Percentiles rank a stretch among this genome's conserved stretches.
Conservation (phyloP, 1,284 basidiomycete genomes). For the Malassezia obtusa region DNA sequence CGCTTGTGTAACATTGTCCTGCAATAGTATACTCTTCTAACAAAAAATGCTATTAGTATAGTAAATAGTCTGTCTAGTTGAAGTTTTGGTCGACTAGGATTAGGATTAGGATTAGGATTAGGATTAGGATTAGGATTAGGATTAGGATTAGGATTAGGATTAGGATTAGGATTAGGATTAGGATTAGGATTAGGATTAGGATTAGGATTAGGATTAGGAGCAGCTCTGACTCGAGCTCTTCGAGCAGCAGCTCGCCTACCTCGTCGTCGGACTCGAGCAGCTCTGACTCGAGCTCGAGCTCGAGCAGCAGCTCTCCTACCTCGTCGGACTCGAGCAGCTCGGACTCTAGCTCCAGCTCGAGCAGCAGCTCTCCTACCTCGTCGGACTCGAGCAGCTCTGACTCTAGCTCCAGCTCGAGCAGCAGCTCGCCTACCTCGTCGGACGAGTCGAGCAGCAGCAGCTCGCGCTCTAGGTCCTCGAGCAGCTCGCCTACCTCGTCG, state of each 20-base stretch:
- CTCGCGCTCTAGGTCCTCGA: too few relatives aligned
- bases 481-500: not conserved
- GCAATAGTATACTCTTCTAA: too few relatives aligned
- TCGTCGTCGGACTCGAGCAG: not conserved
- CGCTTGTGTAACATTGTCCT: too few relatives aligned
- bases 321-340: slow-evolving; percentile 46
- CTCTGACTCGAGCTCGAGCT: not conserved
- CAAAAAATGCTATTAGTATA: too few relatives aligned
- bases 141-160: not conserved
- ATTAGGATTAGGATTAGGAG: slow-evolving; percentile 5
- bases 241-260: not conserved
- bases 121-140: not conserved
- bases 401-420: not conserved
- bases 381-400: not conserved
- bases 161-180: not conserved
- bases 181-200: slow-evolving; percentile 1
- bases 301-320: not conserved
- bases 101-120: not conserved
- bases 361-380: not conserved
- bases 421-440: not conserved
- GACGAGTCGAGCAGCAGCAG: not conserved
- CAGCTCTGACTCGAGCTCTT: not conserved
- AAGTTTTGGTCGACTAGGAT: too few relatives aligned
- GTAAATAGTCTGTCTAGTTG: too few relatives aligned
- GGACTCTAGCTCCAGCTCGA: slow-evolving; percentile 43